Evolutionary conservation across 768 basidiomycete genomes (phyloP).

Genomic region (Coprinopsis marcescibilis): DNA sequence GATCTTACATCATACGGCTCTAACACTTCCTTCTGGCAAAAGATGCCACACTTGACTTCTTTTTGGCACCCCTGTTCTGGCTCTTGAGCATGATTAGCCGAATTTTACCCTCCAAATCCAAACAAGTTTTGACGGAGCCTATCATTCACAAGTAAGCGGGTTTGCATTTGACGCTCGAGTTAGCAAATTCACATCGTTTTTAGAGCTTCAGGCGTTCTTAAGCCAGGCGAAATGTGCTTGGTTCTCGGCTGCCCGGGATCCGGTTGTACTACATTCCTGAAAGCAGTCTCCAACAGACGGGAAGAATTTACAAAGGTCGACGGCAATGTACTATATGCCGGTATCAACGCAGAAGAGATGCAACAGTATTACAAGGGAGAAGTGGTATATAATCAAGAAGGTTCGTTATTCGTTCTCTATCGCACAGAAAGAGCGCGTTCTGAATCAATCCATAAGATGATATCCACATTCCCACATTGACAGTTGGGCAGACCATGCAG

Average conservation of each 20-base stretch:
- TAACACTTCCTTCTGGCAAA: background rate
- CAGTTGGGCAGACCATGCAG: conserved; percentile 69
- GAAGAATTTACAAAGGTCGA: conserved; percentile 54
- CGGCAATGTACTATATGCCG: conserved; percentile 79
- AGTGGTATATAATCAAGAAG: conserved; percentile 74
- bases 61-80: conserved; percentile 45
- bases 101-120: conserved; percentile 32
- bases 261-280: conserved; percentile 85
- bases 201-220: conserved; percentile 62
- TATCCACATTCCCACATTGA: conserved; percentile 76
- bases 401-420: conserved; percentile 23
- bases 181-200: background rate
- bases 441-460: conserved; percentile 44
- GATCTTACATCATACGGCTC: background rate
- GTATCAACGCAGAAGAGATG: conserved; percentile 74
- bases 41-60: conserved; percentile 52
- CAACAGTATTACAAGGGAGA: conserved; percentile 71
- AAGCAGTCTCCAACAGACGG: conserved; percentile 73
- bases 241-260: conserved; percentile 79
- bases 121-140: conserved; percentile 35
- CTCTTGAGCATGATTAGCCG: conserved; percentile 37
- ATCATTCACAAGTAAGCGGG: conserved; percentile 52
- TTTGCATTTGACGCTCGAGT: background rate
- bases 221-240: conserved; percentile 83
- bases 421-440: background rate